Conservation (phyloP, 305 asterid species). For the Lippia alba region DNA sequence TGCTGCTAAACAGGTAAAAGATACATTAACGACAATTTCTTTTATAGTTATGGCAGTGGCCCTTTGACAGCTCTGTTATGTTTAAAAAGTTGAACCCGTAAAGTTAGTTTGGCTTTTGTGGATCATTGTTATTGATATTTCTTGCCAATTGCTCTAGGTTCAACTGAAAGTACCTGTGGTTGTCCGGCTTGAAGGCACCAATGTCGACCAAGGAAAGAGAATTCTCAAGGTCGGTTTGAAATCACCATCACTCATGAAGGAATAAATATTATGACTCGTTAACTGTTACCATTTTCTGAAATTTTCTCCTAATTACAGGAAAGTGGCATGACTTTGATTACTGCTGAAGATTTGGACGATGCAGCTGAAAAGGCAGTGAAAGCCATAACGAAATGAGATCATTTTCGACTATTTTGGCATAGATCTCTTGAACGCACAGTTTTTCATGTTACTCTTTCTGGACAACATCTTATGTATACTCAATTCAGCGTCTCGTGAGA, state of each 20-base stretch:
- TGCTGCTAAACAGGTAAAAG: constrained; percentile 89
- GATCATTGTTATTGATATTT: background rate
- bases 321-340: constrained; percentile 88
- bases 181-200: constrained; percentile 99
- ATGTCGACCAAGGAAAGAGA: constrained; percentile 97
- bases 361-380: constrained; percentile 99
- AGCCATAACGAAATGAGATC: constrained; percentile 50
- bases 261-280: background rate
- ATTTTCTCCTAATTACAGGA: constrained; percentile 56
- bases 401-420: constrained; percentile 3
- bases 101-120: too few species aligned
- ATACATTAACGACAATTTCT: constrained; percentile 16
- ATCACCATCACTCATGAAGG: background rate
- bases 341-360: constrained; percentile 97
- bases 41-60: background rate
- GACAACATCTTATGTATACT: constrained; percentile 21
- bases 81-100: too few species aligned
- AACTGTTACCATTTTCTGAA: background rate
- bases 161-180: constrained; percentile 96
- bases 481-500: constrained; percentile 32
- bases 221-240: constrained; percentile 77
- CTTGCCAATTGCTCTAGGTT: constrained; percentile 53
- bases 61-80: background rate
- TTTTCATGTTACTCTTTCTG: constrained; percentile 20
- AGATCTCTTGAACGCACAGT: constrained; percentile 19